Percentiles rank a stretch among this genome's conserved stretches.
Evolutionary conservation across 768 basidiomycete genomes (phyloP).

Genomic region (Russula abietina): DNA sequence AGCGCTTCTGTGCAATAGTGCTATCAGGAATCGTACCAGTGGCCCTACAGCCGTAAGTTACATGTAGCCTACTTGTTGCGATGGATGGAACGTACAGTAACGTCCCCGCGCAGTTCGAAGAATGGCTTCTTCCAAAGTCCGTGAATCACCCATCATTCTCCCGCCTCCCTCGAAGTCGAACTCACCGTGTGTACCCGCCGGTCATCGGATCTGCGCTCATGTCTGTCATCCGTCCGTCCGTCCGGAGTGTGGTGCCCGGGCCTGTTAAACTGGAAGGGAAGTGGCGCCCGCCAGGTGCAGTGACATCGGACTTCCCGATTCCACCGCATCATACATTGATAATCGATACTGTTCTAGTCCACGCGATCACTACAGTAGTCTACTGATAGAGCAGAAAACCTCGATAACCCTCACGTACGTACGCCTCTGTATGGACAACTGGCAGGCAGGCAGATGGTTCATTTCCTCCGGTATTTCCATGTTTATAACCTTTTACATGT

Average conservation of each 20-base stretch:
- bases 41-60: not conserved
- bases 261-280: not conserved
- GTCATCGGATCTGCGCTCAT: slow-evolving; percentile 5
- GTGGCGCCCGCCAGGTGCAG: not conserved
- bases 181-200: not conserved
- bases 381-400: not conserved
- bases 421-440: not conserved
- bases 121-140: not conserved
- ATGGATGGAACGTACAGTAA: too few species aligned
- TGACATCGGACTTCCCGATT: slow-evolving; percentile 3
- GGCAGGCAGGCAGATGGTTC: too few species aligned
- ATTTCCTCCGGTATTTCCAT: not conserved
- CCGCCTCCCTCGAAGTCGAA: not conserved
- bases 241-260: not conserved
- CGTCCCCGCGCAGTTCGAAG: not conserved
- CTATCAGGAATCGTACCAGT: not conserved
- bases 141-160: not conserved
- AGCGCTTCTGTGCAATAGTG: not conserved
- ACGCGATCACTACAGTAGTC: not conserved
- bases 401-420: not conserved
- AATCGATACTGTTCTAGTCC: not conserved
- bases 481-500: not conserved
- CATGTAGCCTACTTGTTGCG: too few species aligned
- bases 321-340: not conserved
- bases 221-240: not conserved